Base-by-base conservation (phyloP, 2,329 filamentous ascomycete species). In the Pseudocercospora fuligena region DNA sequence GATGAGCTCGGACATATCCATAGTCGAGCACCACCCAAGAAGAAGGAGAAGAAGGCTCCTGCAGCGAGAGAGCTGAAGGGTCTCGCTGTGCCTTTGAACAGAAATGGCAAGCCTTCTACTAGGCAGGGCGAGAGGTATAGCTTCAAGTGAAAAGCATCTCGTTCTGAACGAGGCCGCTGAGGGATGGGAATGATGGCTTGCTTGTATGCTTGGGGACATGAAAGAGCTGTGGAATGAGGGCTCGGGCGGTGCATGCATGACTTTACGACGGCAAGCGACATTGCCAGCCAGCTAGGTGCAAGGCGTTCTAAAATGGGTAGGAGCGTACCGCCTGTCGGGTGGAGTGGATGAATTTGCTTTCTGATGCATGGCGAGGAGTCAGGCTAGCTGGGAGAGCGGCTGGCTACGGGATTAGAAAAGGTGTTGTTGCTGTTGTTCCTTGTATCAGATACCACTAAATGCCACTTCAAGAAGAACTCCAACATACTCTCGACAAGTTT, bases 51-150 rank as follows among this genome's bases (percentile, higher is more conserved):
- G 23, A 61, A 33, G 69, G 78, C 76, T 66, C 74, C 74, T 21
- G 73, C 68, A 19, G 67, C 71, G 49, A 70, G 60, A 23, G 66
- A 77, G 72, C 73, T 63, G 61, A 79, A 76, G 62, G 74, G 76
- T 40, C 65, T 77, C 46, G 83, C 81, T 69, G 73, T 73, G 33
- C 69, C 76, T 12, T 78, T 81, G 25, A 83, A 80, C 71, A 79
- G 83, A 59, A 82, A 82, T 66, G 83, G 82, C 9, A 86, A 85
- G 72, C 79, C 81, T 5, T 74, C 83, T 57, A 83, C 82, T 7
- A 78, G 85, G 69, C 85, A 86, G 70, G 84, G 84, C 14, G 80
- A 80, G 36, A 80, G 83, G 59, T 83, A 84, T 73, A 67, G 53
- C 59, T 74, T 69, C 64, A 71, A 69, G 58, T 71, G 56, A 64